Base-by-base conservation (phyloP, 176 grass and related monocot species). In the Musa schizocarpa region DNA sequence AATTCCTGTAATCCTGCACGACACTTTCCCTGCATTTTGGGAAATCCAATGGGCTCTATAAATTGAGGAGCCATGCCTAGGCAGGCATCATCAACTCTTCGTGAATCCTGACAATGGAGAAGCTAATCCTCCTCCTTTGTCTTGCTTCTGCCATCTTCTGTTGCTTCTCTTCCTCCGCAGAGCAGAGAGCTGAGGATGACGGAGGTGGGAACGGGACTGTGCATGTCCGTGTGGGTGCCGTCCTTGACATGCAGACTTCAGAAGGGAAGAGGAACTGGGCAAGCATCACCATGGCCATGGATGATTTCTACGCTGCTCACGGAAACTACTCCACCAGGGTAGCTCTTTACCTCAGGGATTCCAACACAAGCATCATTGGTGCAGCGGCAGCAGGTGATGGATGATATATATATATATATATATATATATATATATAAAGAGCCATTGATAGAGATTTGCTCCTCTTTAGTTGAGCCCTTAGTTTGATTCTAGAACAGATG, bases 251-350 rank as follows among this genome's bases (percentile, higher is more conserved):
- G 11, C 0, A 48, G 61, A 61, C 71, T n/a, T 0, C n/a, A 62
- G 0, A 9, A 0, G 88, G 85, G 57, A 77, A 59, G 76, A 73
- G 83, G 67, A 52, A 54, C 71, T 69, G 48, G 51, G 59, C 79
- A 1, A 70, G 68, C 53, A 83, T 90, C 29, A 17, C 52, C 73
- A 86, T 93, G 91, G 81, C 87, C 7, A 25, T 83, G 25, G 82
- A 90, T 13, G 91, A 93, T 50, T 93, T 85, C 80, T 93, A 93
- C 85, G 85, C 82, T 13, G 68, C 24, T 19, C 50, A 57, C 53
- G 65, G 80, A 0, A 68, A 26, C 1, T 83, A 81, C 74, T 34
- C 13, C 9, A 62, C 87, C 11, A 81, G 82, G 71, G 24, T 90
- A 13, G 50, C 10, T 23, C 85, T 85, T 16, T 19, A 53, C 50